Percentiles rank a stretch among this genome's conserved stretches.
Conservation (phyloP, 2,329 filamentous ascomycete genomes). For the Venturia pyrina region DNA sequence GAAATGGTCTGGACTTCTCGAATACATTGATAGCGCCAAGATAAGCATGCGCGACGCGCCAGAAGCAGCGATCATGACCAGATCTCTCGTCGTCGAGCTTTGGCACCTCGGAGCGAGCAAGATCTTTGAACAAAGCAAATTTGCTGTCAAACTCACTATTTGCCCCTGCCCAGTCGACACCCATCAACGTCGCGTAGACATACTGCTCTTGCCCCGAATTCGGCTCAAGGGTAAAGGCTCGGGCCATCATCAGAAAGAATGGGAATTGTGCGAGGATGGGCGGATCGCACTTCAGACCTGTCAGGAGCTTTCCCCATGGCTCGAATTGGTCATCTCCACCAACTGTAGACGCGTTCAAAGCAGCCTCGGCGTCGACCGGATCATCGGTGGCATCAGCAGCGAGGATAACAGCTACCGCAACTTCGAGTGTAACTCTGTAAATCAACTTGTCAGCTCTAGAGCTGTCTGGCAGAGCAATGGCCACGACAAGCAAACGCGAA, state of each 20-base stretch:
- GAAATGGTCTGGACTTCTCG: conserved; percentile 9
- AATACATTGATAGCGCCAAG: conserved; percentile 4
- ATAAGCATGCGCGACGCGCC: conserved; percentile 9
- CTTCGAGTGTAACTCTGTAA: neutral
- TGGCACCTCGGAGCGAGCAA: conserved; percentile 2
- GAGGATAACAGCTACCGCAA: neutral
- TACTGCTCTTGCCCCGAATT: conserved; percentile 1
- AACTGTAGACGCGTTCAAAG: neutral
- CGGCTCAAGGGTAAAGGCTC: conserved; percentile 4
- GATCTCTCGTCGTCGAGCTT: conserved; percentile 7
- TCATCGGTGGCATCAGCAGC: neutral
- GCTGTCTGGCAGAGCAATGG: neutral
- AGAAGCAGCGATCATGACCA: conserved; percentile 9
- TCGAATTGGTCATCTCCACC: conserved; percentile 7
- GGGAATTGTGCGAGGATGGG: conserved; percentile 9
- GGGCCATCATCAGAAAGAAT: conserved; percentile 9
- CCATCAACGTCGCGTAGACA: conserved; percentile 7
- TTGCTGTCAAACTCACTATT: conserved; percentile 1
- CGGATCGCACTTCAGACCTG: conserved; percentile 8
- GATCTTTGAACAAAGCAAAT: neutral
- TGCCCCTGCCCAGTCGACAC: conserved; percentile 9
- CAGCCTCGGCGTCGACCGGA: neutral
- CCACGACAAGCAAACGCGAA: neutral
- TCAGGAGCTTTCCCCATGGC: conserved; percentile 8
- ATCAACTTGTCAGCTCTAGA: neutral